Conservation (phyloP, 164 flowering plant species). For the Litsea cubeba region DNA sequence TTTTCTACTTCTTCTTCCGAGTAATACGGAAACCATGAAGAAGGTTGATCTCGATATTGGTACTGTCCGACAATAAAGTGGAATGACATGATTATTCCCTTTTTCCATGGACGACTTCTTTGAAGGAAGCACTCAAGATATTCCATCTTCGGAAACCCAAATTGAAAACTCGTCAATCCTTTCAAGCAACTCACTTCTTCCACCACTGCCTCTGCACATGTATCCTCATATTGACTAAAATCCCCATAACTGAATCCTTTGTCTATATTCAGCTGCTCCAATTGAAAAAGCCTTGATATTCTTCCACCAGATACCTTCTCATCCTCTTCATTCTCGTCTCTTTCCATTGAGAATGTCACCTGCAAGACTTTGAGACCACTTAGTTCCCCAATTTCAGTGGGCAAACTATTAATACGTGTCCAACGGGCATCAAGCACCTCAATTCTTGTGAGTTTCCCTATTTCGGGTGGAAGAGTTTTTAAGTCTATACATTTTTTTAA, state of each 20-base stretch:
- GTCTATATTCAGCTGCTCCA: constrained; percentile 17
- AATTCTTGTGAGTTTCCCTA: constrained; percentile 3
- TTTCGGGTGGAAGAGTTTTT: constrained; percentile 1
- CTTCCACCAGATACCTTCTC: too few relatives aligned
- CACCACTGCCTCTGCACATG: not conserved
- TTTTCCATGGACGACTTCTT: not conserved
- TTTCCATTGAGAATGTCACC: not conserved
- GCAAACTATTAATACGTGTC: not conserved
- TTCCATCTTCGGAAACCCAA: not conserved
- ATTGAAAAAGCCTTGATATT: too few relatives aligned
- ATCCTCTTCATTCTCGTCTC: not conserved
- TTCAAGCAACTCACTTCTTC: constrained; percentile 4
- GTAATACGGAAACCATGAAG: too few relatives aligned
- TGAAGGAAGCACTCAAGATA: not conserved
- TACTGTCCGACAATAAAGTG: not conserved
- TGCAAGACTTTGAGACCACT: constrained; percentile 12
- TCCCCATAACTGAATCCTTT: not conserved
- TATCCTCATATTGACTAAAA: not conserved
- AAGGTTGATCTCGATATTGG: too few relatives aligned
- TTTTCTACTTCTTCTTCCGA: too few relatives aligned
- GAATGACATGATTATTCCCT: not conserved
- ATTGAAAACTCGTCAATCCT: not conserved
- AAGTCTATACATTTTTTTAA: constrained; percentile 9
- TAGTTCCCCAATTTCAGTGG: constrained; percentile 1
- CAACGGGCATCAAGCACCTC: not conserved